Base-by-base conservation (phyloP, 306 rosid species). In the Prunus mume region DNA sequence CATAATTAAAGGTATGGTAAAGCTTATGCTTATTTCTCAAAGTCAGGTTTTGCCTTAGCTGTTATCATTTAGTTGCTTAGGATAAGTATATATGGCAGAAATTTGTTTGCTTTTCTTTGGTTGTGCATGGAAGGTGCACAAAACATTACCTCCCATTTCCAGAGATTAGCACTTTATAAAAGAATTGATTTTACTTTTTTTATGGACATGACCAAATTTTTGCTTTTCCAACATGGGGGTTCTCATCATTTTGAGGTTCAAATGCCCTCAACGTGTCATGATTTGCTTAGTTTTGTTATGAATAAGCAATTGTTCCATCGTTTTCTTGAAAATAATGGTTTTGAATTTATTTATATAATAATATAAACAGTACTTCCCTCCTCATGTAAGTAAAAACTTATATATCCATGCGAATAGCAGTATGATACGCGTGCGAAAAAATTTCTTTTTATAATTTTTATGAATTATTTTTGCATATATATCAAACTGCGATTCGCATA, bases 341-440 rank as follows among this genome's bases (percentile, higher is more conserved):
- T 24, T 60, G 14, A 4, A 12, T 60, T 50, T 14, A 5, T 51
- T 51, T 3, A 4, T 13, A 51, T 51, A 14, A 51, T 14, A 15
- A 34, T 34, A 34, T 5, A 8, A 5, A 5, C 5, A 32, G 5
- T 34, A 34, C 6, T 34, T 6, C 41, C 8, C 8, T 5, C 8
- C 2, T 34, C 1, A 6, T 34, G 6, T 32, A 32, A 5, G 6
- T 32, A 32, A 5, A 32, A 32, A 0, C 0, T 32, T 0, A 32
- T 32, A 32, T 0, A 32, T 32, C 6, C 2, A 5, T 34, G 41
- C 1, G 2, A 6, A 34, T 34, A 34, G 7, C 2, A 34, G 41
- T 34, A 1, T 6, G 2, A 34, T 6, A 34, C 1, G 8, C 0
- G 1, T 1, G 41, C 0, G 1, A 0, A 34, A 1, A 6, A 5